Percentiles rank a stretch among this genome's conserved stretches.
Conservation (phyloP, 345 rosid genomes). For the Eucalyptus sp. region DNA sequence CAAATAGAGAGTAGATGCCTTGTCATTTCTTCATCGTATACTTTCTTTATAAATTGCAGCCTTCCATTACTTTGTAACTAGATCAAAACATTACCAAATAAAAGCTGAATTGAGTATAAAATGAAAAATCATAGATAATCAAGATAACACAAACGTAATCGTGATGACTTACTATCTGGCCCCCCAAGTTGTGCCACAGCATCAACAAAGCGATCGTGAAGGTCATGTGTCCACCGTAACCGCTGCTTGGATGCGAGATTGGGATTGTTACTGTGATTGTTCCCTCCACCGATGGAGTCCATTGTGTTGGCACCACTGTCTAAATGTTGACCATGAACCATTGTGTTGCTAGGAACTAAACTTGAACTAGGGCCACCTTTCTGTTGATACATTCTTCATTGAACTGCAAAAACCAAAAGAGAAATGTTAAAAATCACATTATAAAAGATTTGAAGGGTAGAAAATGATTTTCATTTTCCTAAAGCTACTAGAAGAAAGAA, state of each 20-base stretch:
- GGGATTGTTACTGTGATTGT: slow-evolving; percentile 40
- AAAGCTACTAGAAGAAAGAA: not conserved
- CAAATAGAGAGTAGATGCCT: not conserved
- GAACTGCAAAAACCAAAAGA: slow-evolving; percentile 12
- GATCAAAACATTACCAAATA: not conserved
- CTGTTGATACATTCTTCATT: slow-evolving; percentile 35
- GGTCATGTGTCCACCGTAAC: slow-evolving; percentile 96
- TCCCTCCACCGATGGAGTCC: slow-evolving; percentile 69
- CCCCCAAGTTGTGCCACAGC: slow-evolving; percentile 99
- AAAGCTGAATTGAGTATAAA: not conserved
- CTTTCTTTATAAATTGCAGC: not conserved
- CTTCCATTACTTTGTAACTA: not conserved
- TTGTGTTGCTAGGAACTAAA: slow-evolving; percentile 25
- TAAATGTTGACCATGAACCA: slow-evolving; percentile 40
- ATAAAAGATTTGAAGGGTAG: not conserved
- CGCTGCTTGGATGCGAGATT: slow-evolving; percentile 95
- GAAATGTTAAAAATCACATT: not conserved
- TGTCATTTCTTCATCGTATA: not conserved
- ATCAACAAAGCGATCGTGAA: slow-evolving; percentile 97
- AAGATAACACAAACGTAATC: not conserved
- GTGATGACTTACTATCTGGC: slow-evolving; percentile 76
- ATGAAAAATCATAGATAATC: not conserved
- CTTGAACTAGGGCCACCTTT: slow-evolving; percentile 27
- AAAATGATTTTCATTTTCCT: not conserved
- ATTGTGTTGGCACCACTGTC: slow-evolving; percentile 40